Percentiles rank a stretch among this genome's conserved stretches.
Conservation (phyloP, 1,284 basidiomycete species). For the Omphalotus olearius region DNA sequence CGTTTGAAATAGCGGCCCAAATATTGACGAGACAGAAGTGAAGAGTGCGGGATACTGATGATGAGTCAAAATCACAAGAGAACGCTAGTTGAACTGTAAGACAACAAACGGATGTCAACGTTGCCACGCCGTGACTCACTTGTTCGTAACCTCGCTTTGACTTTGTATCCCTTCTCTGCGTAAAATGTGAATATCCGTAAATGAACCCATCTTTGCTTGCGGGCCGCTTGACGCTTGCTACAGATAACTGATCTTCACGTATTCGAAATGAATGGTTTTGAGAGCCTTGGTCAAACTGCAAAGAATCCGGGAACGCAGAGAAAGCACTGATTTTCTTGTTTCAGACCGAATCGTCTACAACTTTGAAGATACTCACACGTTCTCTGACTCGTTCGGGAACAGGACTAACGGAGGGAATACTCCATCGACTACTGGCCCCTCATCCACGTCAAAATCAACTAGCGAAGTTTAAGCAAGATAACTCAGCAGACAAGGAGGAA, state of each 20-base stretch:
- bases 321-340: constrained; percentile 68
- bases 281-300: constrained; percentile 73
- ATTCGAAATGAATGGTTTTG: constrained; percentile 74
- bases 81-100: constrained; percentile 49
- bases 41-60: constrained; percentile 85
- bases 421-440: constrained; percentile 79
- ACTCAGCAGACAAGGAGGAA: constrained; percentile 7
- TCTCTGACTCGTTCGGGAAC: constrained; percentile 67
- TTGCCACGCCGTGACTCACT: constrained; percentile 42
- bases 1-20: constrained; percentile 75
- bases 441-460: constrained; percentile 87
- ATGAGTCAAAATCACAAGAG: constrained; percentile 82
- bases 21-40: constrained; percentile 58
- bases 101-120: constrained; percentile 3
- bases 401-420: constrained; percentile 65
- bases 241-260: constrained; percentile 35
- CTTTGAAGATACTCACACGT: constrained; percentile 60
- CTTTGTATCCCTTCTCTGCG: constrained; percentile 62
- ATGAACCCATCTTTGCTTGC: constrained; percentile 60
- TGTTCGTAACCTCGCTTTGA: constrained; percentile 87
- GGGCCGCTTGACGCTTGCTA: constrained; percentile 30
- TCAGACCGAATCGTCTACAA: constrained; percentile 1
- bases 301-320: constrained; percentile 90
- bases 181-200: constrained; percentile 84
- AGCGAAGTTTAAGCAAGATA: constrained; percentile 20